These are phyloP conservation scores for Trifolium dubium DNA, from an alignment of 306 rosid genomes.

Conservation along the genomic window DNA sequence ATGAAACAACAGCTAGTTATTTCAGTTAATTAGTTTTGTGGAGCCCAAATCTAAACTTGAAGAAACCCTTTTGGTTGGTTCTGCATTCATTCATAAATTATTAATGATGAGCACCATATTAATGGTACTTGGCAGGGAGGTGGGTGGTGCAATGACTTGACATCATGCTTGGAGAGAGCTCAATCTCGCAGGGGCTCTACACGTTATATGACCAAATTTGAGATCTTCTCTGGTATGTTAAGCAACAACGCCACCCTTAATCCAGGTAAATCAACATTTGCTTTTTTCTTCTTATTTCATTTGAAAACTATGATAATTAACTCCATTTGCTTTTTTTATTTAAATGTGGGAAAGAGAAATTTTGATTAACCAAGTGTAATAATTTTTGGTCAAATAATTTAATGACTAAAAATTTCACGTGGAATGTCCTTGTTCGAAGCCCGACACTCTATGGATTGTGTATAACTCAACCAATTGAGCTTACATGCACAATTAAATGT, in stretches of 20 bases:
- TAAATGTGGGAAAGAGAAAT: too few relatives aligned
- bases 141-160: constrained; percentile 90
- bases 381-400: too few relatives aligned
- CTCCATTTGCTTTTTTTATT: too few relatives aligned
- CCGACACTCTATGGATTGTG: too few relatives aligned
- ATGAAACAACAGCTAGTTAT: not conserved
- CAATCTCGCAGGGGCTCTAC: constrained; percentile 79
- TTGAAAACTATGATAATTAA: not conserved
- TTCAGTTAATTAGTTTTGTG: constrained; percentile 41
- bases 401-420: too few relatives aligned
- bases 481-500: too few relatives aligned
- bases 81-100: constrained; percentile 19
- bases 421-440: too few relatives aligned
- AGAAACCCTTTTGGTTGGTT: not conserved
- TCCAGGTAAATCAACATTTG: constrained; percentile 59
- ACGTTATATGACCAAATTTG: constrained; percentile 65
- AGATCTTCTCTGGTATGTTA: constrained; percentile 76
- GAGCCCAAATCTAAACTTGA: constrained; percentile 39
- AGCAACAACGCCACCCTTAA: constrained; percentile 77
- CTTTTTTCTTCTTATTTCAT: not conserved
- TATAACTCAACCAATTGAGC: too few relatives aligned
- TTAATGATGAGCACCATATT: constrained; percentile 11
- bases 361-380: too few relatives aligned
- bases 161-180: constrained; percentile 86
- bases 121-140: constrained; percentile 67